Evolutionary conservation across 1,284 basidiomycete species (phyloP).

Genomic region (Polyporus tsugae): DNA sequence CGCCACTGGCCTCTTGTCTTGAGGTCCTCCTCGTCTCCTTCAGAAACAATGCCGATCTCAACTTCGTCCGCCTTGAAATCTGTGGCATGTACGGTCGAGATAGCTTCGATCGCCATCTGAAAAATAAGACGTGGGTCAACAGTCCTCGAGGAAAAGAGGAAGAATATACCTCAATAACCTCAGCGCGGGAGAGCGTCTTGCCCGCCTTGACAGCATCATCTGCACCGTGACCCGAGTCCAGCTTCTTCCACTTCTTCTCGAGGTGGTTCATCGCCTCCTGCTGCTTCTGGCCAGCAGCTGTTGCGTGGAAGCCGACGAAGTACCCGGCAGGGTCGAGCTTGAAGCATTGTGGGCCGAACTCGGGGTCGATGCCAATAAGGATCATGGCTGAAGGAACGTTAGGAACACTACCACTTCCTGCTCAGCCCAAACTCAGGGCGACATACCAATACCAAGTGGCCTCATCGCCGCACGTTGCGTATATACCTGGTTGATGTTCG

Average conservation of each 20-base stretch:
- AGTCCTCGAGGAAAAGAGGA: slow-evolving; percentile 1
- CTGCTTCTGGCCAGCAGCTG: slow-evolving; percentile 96
- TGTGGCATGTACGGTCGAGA: slow-evolving; percentile 92
- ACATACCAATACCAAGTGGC: slow-evolving; percentile 92
- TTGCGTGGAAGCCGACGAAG: slow-evolving; percentile 98
- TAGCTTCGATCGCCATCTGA: slow-evolving; percentile 93
- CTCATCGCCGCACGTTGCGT: slow-evolving; percentile 98
- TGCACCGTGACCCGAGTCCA: slow-evolving; percentile 78
- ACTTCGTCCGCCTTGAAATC: slow-evolving; percentile 95
- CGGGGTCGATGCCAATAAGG: slow-evolving; percentile 91
- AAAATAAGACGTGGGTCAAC: too few relatives aligned
- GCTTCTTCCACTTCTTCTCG: slow-evolving; percentile 99
- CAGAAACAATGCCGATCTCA: slow-evolving; percentile 86
- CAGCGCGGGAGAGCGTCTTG: slow-evolving; percentile 66
- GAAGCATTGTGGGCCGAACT: slow-evolving; percentile 94
- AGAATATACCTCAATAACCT: slow-evolving; percentile 84
- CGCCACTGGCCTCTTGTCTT: slow-evolving; percentile 83
- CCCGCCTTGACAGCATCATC: slow-evolving; percentile 78
- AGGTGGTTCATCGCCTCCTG: slow-evolving; percentile 99
- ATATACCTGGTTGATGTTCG: slow-evolving; percentile 99
- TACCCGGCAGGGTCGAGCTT: slow-evolving; percentile 99
- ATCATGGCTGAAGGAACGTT: slow-evolving; percentile 88
- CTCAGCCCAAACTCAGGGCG: neutral
- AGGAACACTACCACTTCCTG: neutral
- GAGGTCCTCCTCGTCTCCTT: slow-evolving; percentile 68